phyloP scores from a whole-genome alignment of 2,329 filamentous ascomycete genomes.

The Colletotrichum graminicola region DNA sequence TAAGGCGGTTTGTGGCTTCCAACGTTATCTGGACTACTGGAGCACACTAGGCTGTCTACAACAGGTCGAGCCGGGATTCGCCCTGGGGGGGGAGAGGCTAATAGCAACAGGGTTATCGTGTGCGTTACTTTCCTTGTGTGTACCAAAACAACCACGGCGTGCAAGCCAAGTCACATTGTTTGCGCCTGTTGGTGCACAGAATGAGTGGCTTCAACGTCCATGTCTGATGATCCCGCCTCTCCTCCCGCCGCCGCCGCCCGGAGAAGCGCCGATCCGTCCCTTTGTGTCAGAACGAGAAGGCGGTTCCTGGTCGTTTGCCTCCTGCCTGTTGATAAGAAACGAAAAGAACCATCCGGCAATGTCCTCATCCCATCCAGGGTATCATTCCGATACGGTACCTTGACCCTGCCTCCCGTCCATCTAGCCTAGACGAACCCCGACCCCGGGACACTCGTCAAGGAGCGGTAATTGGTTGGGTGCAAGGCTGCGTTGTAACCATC shows the following conservation, averaged over 20 bases:
- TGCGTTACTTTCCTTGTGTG: not conserved
- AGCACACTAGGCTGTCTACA: too few relatives aligned
- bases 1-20: not conserved
- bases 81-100: not conserved
- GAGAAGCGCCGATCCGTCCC: constrained; percentile 17
- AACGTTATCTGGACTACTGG: not conserved
- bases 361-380: not conserved
- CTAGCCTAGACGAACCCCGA: constrained; percentile 29
- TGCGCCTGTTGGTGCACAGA: not conserved
- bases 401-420: constrained; percentile 21
- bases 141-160: not conserved
- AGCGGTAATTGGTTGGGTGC: constrained; percentile 8
- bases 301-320: not conserved
- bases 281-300: not conserved
- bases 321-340: not conserved
- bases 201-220: not conserved
- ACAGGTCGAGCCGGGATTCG: not conserved
- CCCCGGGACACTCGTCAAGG: constrained; percentile 11
- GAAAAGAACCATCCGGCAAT: not conserved
- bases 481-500: constrained; percentile 26
- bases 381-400: constrained; percentile 7
- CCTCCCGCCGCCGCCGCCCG: not conserved
- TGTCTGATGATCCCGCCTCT: not conserved
- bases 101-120: not conserved
- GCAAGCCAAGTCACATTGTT: not conserved